Evolutionary conservation across 257 asterid genomes (phyloP), one percentile per base, ranked within the genome.

Genomic region (Lantana camara): DNA sequence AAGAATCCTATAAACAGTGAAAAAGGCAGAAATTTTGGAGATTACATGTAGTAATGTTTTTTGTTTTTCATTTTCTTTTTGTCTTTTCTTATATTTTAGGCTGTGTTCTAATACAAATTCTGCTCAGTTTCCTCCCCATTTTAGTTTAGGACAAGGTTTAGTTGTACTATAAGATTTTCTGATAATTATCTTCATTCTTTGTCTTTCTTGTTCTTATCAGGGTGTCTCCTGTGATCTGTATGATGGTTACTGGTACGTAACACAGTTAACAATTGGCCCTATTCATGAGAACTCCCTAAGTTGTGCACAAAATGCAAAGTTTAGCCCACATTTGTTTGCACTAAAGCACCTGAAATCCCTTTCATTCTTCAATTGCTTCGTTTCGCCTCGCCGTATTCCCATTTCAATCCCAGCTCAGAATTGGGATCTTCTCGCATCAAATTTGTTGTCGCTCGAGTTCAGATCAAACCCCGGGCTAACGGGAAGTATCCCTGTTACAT

Each of bases 161-260:
- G 20, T 38, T 38, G n/a, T n/a, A n/a, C n/a, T n/a, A n/a, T 27
- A 3, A 38, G 3, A 44, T 46, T 5, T 46, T n/a, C 12, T 17
- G 23, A 46, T 46, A 17, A 48, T 20, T 0, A 15, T 16, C 2
- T 20, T 8, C 9, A 20, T 2, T 8, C 8, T 20, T 12, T 20
- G 4, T 13, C 22, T 38, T 34, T 29, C 1, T 66, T 57, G 34
- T 29, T 66, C 54, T 48, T 15, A 38, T 29, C 89, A 85, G 89
- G 93, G 93, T 41, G 87, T 82, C 30, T 73, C 85, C 4, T 85
- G 89, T 78, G 93, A 82, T 75, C 68, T 84, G 6, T 78, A 54
- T 69, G 69, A 80, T 76, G 89, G 80, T 6, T 76, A 76, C 60
- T 85, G 93, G 89, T 80, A 78, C 61, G 89, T 85, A 7, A 85